A percentile compares a stretch with the other conserved stretches of the same genome.
Evolutionary conservation across 1,284 basidiomycete species (phyloP).

Genomic region (Rhodotorula sp.): DNA sequence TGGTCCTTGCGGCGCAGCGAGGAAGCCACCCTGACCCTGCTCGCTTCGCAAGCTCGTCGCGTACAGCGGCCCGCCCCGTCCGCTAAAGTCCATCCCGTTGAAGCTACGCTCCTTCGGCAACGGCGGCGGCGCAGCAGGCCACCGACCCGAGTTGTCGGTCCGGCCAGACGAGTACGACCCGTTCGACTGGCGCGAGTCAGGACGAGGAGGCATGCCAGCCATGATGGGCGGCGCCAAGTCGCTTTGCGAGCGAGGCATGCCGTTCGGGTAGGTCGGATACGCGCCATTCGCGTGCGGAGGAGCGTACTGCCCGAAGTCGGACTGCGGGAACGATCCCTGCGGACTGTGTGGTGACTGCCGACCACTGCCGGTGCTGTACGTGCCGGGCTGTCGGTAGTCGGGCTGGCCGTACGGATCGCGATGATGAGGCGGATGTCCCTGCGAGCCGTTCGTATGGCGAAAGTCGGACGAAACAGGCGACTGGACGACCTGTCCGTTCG

Average conservation of each 20-base stretch:
- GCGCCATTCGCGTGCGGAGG: not conserved
- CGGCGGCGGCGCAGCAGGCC: constrained; percentile 26
- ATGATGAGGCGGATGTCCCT: constrained; percentile 12
- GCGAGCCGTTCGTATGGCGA: constrained; percentile 10
- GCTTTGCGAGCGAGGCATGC: not conserved
- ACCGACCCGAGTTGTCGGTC: constrained; percentile 22
- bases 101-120: constrained; percentile 33
- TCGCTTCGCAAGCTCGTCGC: constrained; percentile 18
- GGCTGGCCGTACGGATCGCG: not conserved
- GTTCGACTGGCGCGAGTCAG: constrained; percentile 15
- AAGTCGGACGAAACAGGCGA: constrained; percentile 1
- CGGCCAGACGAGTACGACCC: constrained; percentile 25
- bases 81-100: constrained; percentile 29
- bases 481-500: not conserved
- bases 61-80: constrained; percentile 27
- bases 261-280: constrained; percentile 3
- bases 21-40: not conserved
- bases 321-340: not conserved
- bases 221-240: not conserved
- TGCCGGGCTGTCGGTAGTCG: not conserved
- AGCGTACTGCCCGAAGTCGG: constrained; percentile 2
- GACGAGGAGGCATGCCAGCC: too few species aligned
- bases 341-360: not conserved
- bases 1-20: constrained; percentile 25
- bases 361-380: not conserved